Evolutionary conservation across 2,329 filamentous ascomycete genomes (phyloP), one percentile per base, ranked within the genome.

Genomic region (Botrytis paeoniae): DNA sequence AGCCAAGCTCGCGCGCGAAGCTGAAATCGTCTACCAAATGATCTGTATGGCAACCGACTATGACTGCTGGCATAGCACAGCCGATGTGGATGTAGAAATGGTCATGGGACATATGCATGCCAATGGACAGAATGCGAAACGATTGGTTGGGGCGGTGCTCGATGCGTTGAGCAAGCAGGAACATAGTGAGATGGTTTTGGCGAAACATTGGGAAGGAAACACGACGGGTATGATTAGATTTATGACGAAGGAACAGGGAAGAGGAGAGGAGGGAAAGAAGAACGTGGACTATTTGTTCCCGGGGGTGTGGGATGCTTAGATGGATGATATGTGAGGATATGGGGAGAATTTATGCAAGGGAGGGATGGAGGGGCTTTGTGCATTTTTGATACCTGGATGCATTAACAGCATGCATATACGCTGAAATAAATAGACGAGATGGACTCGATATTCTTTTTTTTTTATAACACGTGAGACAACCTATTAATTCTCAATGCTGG

Each of bases 11-110:
- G 96, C 96, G 16, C 91, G 93, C 71, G 96, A 99, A 85, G 96
- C 96, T 37, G 96, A 99, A 86, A 92, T 99, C 78, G 92, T 92
- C 51, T 98, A 98, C 84, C 94, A 97, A 85, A 97, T 98, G 89
- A 97, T 99, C 80, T 97, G 95, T 87, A 99, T 99, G 96, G 93
- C 94, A 48, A 99, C 96, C 41, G 96, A 99, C 85, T 99, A 99
- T 83, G 96, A 99, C 86, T 98, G 95, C 89, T 99, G 96, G 96
- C 92, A 95, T 81, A 90, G 88, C 32, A 88, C 88, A 66, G 92
- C 90, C 73, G 93, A 93, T 76, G 96, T 99, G 75, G 95, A 94
- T 75, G 96, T 99, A 35, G 93, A 95, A 83, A 97, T 98, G 93
- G 96, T 99, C 72, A 93, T 97, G 90, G 92, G 90, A 75, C 93